Conservation (phyloP, 1,139 yeast genomes). For the Saccharomyces hybrid region DNA sequence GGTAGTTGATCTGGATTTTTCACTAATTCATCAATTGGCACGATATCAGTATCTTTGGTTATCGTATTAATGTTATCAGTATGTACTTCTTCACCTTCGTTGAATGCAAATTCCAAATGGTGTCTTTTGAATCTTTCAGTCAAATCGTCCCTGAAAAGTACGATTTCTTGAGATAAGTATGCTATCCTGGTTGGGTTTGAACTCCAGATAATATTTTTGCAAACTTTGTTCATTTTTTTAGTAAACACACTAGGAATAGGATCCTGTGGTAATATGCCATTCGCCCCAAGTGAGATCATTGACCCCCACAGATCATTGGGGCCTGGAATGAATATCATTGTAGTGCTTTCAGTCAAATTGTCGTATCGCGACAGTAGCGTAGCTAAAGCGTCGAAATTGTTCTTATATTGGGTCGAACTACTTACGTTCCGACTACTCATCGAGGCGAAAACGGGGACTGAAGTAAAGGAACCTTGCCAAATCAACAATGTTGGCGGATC, state of each 20-base stretch:
- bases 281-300: slow-evolving; percentile 57
- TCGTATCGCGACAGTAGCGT: slow-evolving; percentile 44
- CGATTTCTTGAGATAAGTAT: slow-evolving; percentile 78
- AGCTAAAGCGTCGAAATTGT: slow-evolving; percentile 66
- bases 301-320: slow-evolving; percentile 92
- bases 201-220: slow-evolving; percentile 60
- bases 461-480: slow-evolving; percentile 62
- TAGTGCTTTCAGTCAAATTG: slow-evolving; percentile 36
- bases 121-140: slow-evolving; percentile 65
- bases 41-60: slow-evolving; percentile 11
- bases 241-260: slow-evolving; percentile 66
- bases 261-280: slow-evolving; percentile 61
- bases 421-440: slow-evolving; percentile 36
- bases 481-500: slow-evolving; percentile 54
- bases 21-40: slow-evolving; percentile 22
- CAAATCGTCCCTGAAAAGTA: slow-evolving; percentile 63
- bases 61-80: slow-evolving; percentile 17
- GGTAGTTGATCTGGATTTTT: slow-evolving; percentile 29
- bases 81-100: slow-evolving; percentile 28
- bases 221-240: slow-evolving; percentile 53
- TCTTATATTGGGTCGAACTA: slow-evolving; percentile 49
- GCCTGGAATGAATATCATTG: slow-evolving; percentile 73
- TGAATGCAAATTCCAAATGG: slow-evolving; percentile 47
- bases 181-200: slow-evolving; percentile 72
- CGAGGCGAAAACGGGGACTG: slow-evolving; percentile 45